A percentile compares a stretch with the other conserved stretches of the same genome.
phyloP scores from a whole-genome alignment of 192 early-diverging fungal species.

The Backusella luteola region DNA sequence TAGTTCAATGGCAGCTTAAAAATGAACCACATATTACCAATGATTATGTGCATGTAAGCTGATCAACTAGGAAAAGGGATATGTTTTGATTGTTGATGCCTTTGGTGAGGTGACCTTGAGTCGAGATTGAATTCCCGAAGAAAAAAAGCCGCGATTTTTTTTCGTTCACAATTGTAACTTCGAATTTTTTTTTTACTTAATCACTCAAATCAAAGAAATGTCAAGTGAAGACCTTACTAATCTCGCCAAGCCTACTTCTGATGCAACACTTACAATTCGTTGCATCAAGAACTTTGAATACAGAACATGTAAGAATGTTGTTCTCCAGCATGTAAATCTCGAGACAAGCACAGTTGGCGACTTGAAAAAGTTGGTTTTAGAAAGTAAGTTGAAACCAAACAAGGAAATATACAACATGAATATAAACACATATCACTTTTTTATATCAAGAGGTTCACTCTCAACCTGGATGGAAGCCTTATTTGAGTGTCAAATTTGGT shows the following conservation, averaged over 20 bases:
- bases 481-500: constrained; percentile 67
- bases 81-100: too few species aligned
- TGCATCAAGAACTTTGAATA: constrained; percentile 92
- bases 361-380: constrained; percentile 50
- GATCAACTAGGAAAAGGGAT: too few species aligned
- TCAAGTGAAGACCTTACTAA: constrained; percentile 39
- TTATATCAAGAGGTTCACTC: constrained; percentile 54
- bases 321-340: constrained; percentile 73
- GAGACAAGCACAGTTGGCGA: constrained; percentile 62
- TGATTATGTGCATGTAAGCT: too few species aligned
- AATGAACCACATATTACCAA: too few species aligned
- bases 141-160: background rate
- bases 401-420: background rate
- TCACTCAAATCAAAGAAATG: background rate
- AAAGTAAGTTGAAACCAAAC: constrained; percentile 47
- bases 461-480: constrained; percentile 65
- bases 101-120: too few species aligned
- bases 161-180: background rate
- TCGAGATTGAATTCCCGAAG: background rate
- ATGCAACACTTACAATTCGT: constrained; percentile 74
- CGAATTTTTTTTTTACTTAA: background rate
- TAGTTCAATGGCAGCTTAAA: too few species aligned
- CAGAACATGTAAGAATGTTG: constrained; percentile 79
- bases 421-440: background rate
- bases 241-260: constrained; percentile 41